Base-by-base conservation (phyloP, 768 basidiomycete species). In the Serendipita indica region DNA sequence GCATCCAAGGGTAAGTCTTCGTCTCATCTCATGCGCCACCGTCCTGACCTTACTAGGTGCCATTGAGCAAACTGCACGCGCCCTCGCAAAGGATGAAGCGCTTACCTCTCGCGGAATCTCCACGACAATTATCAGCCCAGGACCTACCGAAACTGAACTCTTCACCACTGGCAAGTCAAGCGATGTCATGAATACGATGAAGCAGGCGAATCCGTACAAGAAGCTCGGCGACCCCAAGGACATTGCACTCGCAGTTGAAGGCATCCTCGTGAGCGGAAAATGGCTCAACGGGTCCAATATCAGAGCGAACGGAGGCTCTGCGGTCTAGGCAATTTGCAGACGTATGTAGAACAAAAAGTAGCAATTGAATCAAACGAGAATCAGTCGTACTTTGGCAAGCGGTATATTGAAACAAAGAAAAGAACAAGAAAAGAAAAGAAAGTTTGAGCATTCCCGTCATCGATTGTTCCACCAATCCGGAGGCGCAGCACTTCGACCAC, bases 71-170 rank as follows among this genome's bases (percentile, higher is more conserved):
- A 70, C 80, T 41, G 69, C 75, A 33, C 75, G 80, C 14, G 75
- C 79, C 22, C 74, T 82, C 14, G 75, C 80, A 3, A 80, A 81
- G 61, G 79, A 81, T 60, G 22, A 25, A 54, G n/a, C 30, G 4
- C 71, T 54, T 32, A 6, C 30, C 49, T 54, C 49, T 10, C 49
- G 70, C 7, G 77, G 77, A 12, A 73, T 81, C 62, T 81, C 78
- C 0, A 79, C 80, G 35, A 81, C 82, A 69, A 75, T 74, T 18
- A 67, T 82, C 58, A 75, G 78, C 1, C 77, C 79, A 3, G 79
- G 79, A 0, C 77, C 79, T 2, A 74, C 75, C 32, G 79, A 79
- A 63, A 80, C 80, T 12, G 70, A 73, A 10, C 69, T 79, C 49
- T 82, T 82, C 70, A 73, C 78, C 14, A 68, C 71, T n/a, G 78